A percentile compares a stretch with the other conserved stretches of the same genome.
phyloP scores from a whole-genome alignment of 139 green algal genomes.

The Chlorella sp. region DNA sequence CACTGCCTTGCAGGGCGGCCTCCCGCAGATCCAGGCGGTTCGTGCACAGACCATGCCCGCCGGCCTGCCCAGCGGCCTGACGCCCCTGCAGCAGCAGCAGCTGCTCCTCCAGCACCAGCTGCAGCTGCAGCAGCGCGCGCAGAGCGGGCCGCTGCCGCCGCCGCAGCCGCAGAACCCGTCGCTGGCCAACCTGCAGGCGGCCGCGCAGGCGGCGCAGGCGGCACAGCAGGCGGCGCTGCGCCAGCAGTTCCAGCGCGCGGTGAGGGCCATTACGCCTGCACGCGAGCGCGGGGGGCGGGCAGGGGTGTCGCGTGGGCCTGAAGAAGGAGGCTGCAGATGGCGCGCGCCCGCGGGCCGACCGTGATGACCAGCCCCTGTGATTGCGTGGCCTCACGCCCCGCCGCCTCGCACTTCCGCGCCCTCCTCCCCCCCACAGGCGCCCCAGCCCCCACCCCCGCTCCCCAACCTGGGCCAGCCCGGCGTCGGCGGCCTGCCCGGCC shows the following conservation, averaged over 20 bases:
- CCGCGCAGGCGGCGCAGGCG: conserved; percentile 23
- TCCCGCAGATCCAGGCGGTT: too few relatives aligned
- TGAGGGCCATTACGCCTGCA: background rate
- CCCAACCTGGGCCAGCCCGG: conserved; percentile 11
- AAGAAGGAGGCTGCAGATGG: background rate
- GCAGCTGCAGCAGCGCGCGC: conserved; percentile 10
- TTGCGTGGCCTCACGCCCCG: background rate
- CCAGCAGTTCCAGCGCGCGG: conserved; percentile 25
- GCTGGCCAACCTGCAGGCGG: conserved; percentile 27
- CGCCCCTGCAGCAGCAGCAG: conserved; percentile 14
- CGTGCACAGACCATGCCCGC: too few relatives aligned
- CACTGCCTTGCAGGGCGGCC: too few relatives aligned
- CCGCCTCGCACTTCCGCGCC: background rate
- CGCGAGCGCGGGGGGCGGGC: too few relatives aligned
- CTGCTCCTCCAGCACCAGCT: conserved; percentile 22
- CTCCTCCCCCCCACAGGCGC: conserved; percentile 1
- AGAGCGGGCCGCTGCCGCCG: background rate
- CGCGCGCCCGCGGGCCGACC: background rate
- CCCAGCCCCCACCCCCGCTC: conserved; percentile 3
- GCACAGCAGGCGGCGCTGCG: conserved; percentile 16
- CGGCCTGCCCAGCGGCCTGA: conserved; percentile 2
- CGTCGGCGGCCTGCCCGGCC: conserved; percentile 2
- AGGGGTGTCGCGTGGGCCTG: background rate
- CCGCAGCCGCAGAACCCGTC: conserved; percentile 12
- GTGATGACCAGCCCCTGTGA: background rate